These are phyloP conservation scores for Lotmaria passim DNA, from an alignment of 208 protist species.

Conservation along the genomic window DNA sequence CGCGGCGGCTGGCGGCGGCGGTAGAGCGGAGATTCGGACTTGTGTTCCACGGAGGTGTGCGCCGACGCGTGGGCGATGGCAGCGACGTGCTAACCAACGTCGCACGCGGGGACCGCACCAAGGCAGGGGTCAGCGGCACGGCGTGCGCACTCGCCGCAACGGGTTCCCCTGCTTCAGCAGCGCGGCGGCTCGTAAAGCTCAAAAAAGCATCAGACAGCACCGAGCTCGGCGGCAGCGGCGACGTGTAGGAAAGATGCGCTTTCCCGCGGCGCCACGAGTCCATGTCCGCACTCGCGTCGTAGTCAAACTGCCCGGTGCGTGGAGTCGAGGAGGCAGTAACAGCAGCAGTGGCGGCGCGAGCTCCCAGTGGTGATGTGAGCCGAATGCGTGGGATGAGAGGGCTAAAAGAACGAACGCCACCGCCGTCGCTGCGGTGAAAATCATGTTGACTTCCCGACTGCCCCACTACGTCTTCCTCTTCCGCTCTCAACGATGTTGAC, in stretches of 20 bases:
- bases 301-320: neutral
- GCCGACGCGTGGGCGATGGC: neutral
- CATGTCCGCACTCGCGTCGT: neutral
- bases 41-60: conserved; percentile 16
- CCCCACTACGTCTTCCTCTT: neutral
- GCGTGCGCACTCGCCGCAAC: neutral
- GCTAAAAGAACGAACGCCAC: neutral
- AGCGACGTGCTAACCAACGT: neutral
- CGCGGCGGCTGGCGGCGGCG: conserved; percentile 5
- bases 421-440: neutral
- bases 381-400: conserved; percentile 13
- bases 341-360: neutral
- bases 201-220: conserved; percentile 7
- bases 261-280: neutral
- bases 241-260: neutral
- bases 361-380: neutral
- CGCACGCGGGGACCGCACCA: conserved; percentile 14
- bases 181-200: neutral
- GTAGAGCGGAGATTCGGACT: conserved; percentile 12
- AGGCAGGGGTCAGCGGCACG: neutral
- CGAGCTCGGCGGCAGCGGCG: neutral
- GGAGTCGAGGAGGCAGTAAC: neutral
- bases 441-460: neutral
- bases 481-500: too few relatives aligned
- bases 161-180: neutral